These are phyloP conservation scores for Botrytis cinerea DNA, from an alignment of 2,329 filamentous ascomycete genomes.

Conservation along the genomic window DNA sequence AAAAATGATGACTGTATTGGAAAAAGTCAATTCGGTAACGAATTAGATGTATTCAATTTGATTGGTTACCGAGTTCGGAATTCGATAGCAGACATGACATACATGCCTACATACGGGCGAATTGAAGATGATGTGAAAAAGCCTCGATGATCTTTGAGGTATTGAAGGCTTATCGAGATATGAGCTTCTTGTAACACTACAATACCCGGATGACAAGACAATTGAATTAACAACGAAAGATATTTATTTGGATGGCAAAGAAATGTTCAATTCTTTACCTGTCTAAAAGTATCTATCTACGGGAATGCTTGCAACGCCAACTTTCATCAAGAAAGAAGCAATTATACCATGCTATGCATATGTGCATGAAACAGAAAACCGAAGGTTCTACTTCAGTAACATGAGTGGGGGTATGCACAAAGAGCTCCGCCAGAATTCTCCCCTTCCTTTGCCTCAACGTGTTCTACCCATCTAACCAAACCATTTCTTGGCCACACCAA, in stretches of 20 bases:
- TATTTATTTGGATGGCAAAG: neutral
- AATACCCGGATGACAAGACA: neutral
- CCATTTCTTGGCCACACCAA: conserved; percentile 5
- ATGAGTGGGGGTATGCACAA: conserved; percentile 4
- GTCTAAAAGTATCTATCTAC: conserved; percentile 13
- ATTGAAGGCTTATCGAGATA: neutral
- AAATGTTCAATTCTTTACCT: conserved; percentile 1
- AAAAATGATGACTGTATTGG: neutral
- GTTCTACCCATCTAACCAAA: neutral
- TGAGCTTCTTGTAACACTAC: neutral
- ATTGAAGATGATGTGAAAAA: neutral
- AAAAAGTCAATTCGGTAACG: neutral
- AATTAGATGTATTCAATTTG: neutral
- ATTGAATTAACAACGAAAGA: neutral
- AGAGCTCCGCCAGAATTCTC: neutral
- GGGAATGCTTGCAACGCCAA: conserved; percentile 6
- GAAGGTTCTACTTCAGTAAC: neutral
- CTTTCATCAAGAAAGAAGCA: conserved; percentile 1
- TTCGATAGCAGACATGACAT: neutral
- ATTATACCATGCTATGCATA: conserved; percentile 14
- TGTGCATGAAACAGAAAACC: conserved; percentile 1
- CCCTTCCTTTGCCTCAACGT: neutral
- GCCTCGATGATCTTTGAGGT: neutral
- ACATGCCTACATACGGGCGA: neutral
- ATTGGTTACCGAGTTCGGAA: neutral